Base-by-base conservation (phyloP, 306 rosid species). In the Glycine latifolia region DNA sequence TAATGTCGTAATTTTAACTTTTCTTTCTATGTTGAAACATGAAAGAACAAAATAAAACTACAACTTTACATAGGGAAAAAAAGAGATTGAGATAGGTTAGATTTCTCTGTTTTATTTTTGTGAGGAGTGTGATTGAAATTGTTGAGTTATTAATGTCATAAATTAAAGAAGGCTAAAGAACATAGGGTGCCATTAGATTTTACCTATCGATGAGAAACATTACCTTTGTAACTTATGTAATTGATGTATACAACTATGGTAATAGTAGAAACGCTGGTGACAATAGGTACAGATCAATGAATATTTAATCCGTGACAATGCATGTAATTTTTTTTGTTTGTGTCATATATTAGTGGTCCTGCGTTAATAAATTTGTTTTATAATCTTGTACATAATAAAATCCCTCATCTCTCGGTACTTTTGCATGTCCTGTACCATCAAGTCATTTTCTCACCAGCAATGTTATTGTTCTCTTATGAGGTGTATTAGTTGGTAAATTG, bases 371-470 rank as follows among this genome's bases (percentile, higher is more conserved):
- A 70, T 50, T 77, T 52, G n/a, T 17, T 78, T 41, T 59, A 15
- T 61, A 49, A 75, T 77, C 10, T 77, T 72, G 77, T 71, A 52
- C 74, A 81, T 12, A 52, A 41, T 52, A 75, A 44, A 63, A 63
- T 73, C 82, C 68, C 75, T n/a, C 3, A 63, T 67, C 73, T 60
- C 60, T 60, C 68, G 77, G 75, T 62, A 62, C 79, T 81, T 80
- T 73, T 73, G 31, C 71, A 65, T 77, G 73, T 71, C 78, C 50
- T 68, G 73, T 56, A 69, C 82, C 86, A 59, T 70, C 62, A 63
- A 50, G 86, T 76, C 86, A 76, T 76, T 63, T 76, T 82, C 86
- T 37, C 78, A 77, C 82, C 86, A 41, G 82, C 82, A 63, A 63
- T 46, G 73, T 47, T 70, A 70, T 86, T 82, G 86, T 86, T 86